Conservation (phyloP, 139 green algal species). For the Chlorella ohadii region DNA sequence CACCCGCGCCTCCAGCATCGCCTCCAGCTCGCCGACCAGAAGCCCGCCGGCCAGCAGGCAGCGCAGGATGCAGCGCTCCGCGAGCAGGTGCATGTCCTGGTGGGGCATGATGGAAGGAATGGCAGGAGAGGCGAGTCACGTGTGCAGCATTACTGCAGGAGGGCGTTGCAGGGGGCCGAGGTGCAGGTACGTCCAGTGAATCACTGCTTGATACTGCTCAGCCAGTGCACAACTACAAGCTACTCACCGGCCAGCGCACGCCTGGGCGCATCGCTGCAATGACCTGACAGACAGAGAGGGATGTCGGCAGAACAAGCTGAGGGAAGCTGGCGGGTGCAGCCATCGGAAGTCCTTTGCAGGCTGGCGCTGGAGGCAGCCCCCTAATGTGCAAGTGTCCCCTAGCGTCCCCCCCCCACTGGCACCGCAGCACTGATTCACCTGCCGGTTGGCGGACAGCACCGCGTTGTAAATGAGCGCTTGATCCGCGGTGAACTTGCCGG, state of each 20-base stretch:
- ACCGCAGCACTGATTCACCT: conserved; percentile 36
- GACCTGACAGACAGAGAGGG: too few species aligned
- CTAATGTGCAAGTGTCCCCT: too few species aligned
- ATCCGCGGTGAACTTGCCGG: conserved; percentile 77
- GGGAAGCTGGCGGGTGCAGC: too few species aligned
- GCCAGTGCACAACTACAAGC: background rate
- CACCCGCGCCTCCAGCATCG: conserved; percentile 76
- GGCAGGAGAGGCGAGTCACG: too few species aligned
- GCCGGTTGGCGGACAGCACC: conserved; percentile 75
- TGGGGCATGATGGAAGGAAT: background rate
- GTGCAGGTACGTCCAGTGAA: too few species aligned
- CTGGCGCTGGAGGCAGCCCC: too few species aligned
- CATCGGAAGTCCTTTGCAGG: too few species aligned
- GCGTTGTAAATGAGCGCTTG: conserved; percentile 83
- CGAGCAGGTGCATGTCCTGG: conserved; percentile 83
- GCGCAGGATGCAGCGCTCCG: conserved; percentile 78
- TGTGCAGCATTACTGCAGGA: too few species aligned
- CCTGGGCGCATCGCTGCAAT: conserved; percentile 78
- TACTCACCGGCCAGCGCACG: conserved; percentile 74
- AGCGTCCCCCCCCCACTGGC: too few species aligned
- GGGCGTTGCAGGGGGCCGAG: too few species aligned
- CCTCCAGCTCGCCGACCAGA: conserved; percentile 68
- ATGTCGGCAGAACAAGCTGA: too few species aligned
- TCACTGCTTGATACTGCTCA: too few species aligned
- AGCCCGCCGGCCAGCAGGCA: conserved; percentile 67